phyloP scores from a whole-genome alignment of 352 stramenopile genomes.

The Globisporangium iwayamae region DNA sequence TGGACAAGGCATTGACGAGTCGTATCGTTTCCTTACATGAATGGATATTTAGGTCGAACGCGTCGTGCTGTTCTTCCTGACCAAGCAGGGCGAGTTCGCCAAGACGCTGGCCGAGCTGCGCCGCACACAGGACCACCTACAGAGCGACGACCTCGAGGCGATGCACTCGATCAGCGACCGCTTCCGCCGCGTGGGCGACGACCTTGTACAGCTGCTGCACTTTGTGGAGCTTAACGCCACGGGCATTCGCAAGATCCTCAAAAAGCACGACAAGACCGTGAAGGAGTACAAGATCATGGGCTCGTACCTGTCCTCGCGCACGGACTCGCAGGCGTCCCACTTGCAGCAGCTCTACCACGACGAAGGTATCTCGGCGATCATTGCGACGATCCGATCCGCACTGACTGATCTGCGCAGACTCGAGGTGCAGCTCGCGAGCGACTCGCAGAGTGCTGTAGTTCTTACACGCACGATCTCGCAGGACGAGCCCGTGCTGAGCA shows the following conservation, averaged over 20 bases:
- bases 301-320: conserved; percentile 76
- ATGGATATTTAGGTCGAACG: conserved; percentile 41
- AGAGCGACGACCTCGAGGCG: conserved; percentile 42
- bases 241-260: conserved; percentile 87
- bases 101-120: conserved; percentile 53
- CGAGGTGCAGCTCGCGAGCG: conserved; percentile 34
- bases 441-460: background rate
- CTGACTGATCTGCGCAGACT: conserved; percentile 54
- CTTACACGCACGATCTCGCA: conserved; percentile 63
- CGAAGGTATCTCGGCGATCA: conserved; percentile 86
- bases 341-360: conserved; percentile 85
- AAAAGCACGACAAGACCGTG: conserved; percentile 87
- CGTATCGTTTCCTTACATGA: background rate
- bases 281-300: conserved; percentile 86
- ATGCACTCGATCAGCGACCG: conserved; percentile 70
- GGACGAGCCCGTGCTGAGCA: conserved; percentile 69
- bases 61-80: conserved; percentile 85
- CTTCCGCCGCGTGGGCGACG: conserved; percentile 70
- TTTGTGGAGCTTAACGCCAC: conserved; percentile 87
- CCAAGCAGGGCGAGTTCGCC: conserved; percentile 82
- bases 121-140: conserved; percentile 41
- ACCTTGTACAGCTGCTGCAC: conserved; percentile 77
- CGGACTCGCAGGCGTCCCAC: conserved; percentile 79
- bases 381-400: conserved; percentile 71
- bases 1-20: background rate